Conservation (phyloP, 106 monocot species). For the Phalaenopsis equestris region DNA sequence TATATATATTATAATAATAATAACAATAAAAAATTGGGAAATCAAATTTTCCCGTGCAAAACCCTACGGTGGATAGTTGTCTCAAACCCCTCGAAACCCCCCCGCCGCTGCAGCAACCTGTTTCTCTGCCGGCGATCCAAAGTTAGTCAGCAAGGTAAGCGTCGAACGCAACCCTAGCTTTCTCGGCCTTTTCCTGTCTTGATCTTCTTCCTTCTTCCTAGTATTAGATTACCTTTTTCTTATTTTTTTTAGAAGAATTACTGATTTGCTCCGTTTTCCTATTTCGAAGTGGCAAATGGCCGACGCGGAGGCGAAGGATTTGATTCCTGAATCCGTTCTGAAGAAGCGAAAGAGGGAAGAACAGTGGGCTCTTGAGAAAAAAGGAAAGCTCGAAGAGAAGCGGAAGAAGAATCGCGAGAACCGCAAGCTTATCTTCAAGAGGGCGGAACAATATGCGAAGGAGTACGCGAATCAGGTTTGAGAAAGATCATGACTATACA, state of each 20-base stretch:
- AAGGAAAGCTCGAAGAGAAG: slow-evolving; percentile 26
- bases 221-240: background rate
- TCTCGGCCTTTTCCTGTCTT: background rate
- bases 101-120: background rate
- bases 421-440: slow-evolving; percentile 44
- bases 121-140: background rate
- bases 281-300: slow-evolving; percentile 20
- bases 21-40: too few relatives aligned
- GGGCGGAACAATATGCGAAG: slow-evolving; percentile 45
- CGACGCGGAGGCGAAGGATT: slow-evolving; percentile 15
- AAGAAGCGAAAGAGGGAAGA: slow-evolving; percentile 69
- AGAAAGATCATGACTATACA: background rate
- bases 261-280: background rate
- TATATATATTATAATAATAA: too few relatives aligned
- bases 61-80: background rate
- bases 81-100: background rate
- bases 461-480: slow-evolving; percentile 46
- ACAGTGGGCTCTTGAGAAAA: slow-evolving; percentile 50
- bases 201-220: background rate
- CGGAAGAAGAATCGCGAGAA: slow-evolving; percentile 43
- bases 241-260: background rate
- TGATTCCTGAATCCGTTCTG: slow-evolving; percentile 62
- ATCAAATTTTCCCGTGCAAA: background rate
- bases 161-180: background rate
- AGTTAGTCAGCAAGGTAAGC: too few relatives aligned